phyloP scores from a whole-genome alignment of 2,329 filamentous ascomycete genomes.

The Aureobasidium sp. region DNA sequence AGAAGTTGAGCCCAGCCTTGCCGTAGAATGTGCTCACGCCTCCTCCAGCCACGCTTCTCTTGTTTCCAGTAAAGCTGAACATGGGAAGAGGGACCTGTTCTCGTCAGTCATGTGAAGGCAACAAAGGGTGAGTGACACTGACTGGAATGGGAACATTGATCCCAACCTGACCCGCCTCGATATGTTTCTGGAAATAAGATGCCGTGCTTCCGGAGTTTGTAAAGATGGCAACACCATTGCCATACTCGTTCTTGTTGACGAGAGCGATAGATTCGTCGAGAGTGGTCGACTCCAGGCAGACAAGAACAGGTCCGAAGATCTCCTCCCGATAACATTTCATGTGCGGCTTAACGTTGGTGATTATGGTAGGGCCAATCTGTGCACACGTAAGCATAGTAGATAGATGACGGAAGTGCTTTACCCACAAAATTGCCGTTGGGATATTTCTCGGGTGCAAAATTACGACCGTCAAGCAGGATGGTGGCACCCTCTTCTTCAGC shows the following conservation, averaged over 20 bases:
- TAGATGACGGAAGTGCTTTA: too few species aligned
- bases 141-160: slow-evolving; percentile 71
- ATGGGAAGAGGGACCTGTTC: slow-evolving; percentile 43
- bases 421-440: slow-evolving; percentile 66
- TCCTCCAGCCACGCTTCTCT: slow-evolving; percentile 86
- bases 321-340: slow-evolving; percentile 84
- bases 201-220: slow-evolving; percentile 71
- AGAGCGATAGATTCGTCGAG: slow-evolving; percentile 73
- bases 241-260: slow-evolving; percentile 81
- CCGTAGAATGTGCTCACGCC: slow-evolving; percentile 95
- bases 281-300: slow-evolving; percentile 66
- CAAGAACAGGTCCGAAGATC: slow-evolving; percentile 81
- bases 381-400: too few species aligned
- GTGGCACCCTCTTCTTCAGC: slow-evolving; percentile 76
- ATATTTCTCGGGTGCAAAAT: slow-evolving; percentile 68
- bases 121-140: too few species aligned
- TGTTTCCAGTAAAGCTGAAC: slow-evolving; percentile 62
- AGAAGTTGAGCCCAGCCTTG: slow-evolving; percentile 84
- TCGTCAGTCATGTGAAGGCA: too few species aligned
- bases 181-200: slow-evolving; percentile 68
- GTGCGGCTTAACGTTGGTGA: slow-evolving; percentile 64
- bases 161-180: slow-evolving; percentile 78
- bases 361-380: slow-evolving; percentile 68
- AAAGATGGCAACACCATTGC: slow-evolving; percentile 81
- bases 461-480: slow-evolving; percentile 71